Evolutionary conservation across 345 rosid genomes (phyloP).

Genomic region (Alliaria petiolata): DNA sequence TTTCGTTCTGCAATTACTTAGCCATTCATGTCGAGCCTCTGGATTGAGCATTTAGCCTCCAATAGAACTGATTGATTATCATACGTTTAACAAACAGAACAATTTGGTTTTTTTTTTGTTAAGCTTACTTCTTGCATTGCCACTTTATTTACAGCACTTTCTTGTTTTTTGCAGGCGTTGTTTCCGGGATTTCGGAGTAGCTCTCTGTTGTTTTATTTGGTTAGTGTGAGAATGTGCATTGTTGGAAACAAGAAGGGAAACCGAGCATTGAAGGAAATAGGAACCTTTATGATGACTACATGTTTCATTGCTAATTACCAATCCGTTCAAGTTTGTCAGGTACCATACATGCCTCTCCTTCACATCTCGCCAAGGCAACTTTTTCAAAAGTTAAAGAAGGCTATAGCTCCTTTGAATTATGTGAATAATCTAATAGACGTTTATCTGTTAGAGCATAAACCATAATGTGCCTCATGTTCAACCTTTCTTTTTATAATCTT

Average conservation of each 20-base stretch:
- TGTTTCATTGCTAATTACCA: constrained; percentile 66
- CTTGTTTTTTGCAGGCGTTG: constrained; percentile 37
- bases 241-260: constrained; percentile 65
- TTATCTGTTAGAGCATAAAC: background rate
- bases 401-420: background rate
- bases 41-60: background rate
- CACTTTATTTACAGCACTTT: background rate
- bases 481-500: background rate
- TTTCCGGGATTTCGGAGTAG: constrained; percentile 11
- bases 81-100: too few species aligned
- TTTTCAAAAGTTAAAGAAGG: background rate
- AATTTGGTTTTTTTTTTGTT: too few species aligned
- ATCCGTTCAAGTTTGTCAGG: constrained; percentile 92
- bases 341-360: constrained; percentile 20
- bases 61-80: background rate
- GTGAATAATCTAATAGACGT: background rate
- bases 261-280: constrained; percentile 68
- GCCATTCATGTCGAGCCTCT: background rate
- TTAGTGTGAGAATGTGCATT: constrained; percentile 78
- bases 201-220: constrained; percentile 30
- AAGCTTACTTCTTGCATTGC: background rate
- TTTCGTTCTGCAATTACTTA: background rate
- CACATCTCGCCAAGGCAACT: background rate
- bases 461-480: background rate
- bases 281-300: constrained; percentile 75